Percentiles rank a stretch among this genome's conserved stretches.
Conservation (phyloP, 1,139 yeast genomes). For the Lizanozyma gosingica region DNA sequence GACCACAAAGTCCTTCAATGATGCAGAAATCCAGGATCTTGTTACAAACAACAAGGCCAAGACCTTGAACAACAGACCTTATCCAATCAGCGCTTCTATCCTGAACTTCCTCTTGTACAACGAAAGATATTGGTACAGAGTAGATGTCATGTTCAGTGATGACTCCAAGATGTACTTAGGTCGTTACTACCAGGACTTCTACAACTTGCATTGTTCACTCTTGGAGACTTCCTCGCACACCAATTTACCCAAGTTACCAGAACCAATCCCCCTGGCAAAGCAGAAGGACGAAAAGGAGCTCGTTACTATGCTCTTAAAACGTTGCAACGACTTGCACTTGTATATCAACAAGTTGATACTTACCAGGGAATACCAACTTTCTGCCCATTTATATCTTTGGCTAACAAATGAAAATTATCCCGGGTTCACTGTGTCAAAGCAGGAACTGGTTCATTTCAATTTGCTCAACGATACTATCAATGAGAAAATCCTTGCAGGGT, state of each 20-base stretch:
- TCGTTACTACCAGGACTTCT: conserved; percentile 37
- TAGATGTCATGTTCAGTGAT: conserved; percentile 28
- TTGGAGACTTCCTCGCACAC: conserved; percentile 10
- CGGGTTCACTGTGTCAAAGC: neutral
- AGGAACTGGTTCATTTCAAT: neutral
- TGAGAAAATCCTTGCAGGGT: neutral
- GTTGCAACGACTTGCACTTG: conserved; percentile 26
- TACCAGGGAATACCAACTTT: conserved; percentile 19
- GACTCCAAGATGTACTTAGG: conserved; percentile 22
- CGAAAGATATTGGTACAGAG: conserved; percentile 34
- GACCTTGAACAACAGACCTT: conserved; percentile 24
- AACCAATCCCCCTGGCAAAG: conserved; percentile 25
- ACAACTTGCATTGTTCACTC: conserved; percentile 26
- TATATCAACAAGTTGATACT: conserved; percentile 23
- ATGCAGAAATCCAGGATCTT: conserved; percentile 7
- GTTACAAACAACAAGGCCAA: conserved; percentile 11
- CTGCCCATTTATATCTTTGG: conserved; percentile 24
- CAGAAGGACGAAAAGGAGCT: conserved; percentile 5
- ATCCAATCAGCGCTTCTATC: conserved; percentile 24
- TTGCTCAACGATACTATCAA: neutral
- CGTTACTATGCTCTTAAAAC: conserved; percentile 14
- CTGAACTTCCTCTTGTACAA: conserved; percentile 26
- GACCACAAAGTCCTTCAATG: neutral
- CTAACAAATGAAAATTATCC: conserved; percentile 9
- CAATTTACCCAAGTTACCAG: conserved; percentile 33